Base-by-base conservation (phyloP, 2,329 filamentous ascomycete species). In the Grosmannia serpens region DNA sequence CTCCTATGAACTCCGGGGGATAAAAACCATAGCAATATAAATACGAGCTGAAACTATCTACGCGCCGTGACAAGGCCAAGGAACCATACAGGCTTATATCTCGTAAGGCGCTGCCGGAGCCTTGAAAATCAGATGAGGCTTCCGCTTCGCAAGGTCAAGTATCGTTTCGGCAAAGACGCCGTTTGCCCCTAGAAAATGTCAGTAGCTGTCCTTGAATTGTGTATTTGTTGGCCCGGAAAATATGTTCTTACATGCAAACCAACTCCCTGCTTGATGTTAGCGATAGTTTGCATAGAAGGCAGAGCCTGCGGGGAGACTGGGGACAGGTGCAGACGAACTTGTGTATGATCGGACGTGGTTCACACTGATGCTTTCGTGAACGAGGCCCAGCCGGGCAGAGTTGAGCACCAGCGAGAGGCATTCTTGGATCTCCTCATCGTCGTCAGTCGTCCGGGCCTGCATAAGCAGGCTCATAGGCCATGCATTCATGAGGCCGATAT, bases 381-480 rank as follows among this genome's bases (percentile, higher is more conserved):
- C 79, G 54, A 99, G 74, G 0, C 94, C 94, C 11, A 95, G 77
- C 56, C 77, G 79, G 61, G 87, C 88, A 1, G 87, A 87, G 61
- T 83, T 79, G 60, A 94, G 83, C 46, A 99, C 94, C 35, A 86
- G 70, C 9, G 83, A 75, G 29, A 99, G 71, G 62, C 87, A 88
- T 54, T 82, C 78, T 61, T 73, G 75, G 63, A 99, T 97, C 74
- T 99, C 94, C 0, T 79, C 76, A 61, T 96, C 91, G 59, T 91
- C 79, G 55, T 92, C 81, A 7, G 85, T 87, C 0, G 94, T 99
- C 80, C 94, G 90, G 3, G 89, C 90, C 71, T 96, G 91, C 24
- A 96, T 82, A 10, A 99, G 78, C 62, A 96, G 75, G 69, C 89
- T 94, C 91, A 99, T 97, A 0, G 94, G 94, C 94, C 94, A 99